A percentile compares a stretch with the other conserved stretches of the same genome.
Evolutionary conservation across 2,329 filamentous ascomycete species (phyloP).

Genomic region (Colletotrichum sp.): DNA sequence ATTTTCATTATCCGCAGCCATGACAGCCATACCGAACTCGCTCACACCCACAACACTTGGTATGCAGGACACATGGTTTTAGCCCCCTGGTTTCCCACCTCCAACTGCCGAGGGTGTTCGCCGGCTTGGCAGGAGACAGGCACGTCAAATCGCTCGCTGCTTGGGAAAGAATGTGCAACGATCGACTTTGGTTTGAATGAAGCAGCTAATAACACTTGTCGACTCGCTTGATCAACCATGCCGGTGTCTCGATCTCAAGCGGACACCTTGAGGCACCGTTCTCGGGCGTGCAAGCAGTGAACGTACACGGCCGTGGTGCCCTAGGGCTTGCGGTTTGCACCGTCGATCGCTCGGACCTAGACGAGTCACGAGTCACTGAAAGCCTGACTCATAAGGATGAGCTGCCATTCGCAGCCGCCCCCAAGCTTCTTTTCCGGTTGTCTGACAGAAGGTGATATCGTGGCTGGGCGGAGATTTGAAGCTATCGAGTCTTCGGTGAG

Average conservation of each 20-base stretch:
- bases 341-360: background rate
- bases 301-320: background rate
- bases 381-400: background rate
- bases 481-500: background rate
- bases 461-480: background rate
- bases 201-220: background rate
- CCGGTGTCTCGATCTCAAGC: background rate
- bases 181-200: background rate
- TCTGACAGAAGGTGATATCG: background rate
- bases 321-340: background rate
- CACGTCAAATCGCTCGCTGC: background rate
- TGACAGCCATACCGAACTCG: background rate
- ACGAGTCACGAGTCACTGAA: slow-evolving; percentile 1
- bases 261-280: background rate
- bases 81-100: background rate
- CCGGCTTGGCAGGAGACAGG: background rate
- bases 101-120: slow-evolving; percentile 4
- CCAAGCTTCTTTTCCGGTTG: background rate
- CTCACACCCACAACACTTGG: background rate
- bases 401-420: background rate
- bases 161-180: background rate
- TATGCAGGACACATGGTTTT: background rate
- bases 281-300: background rate
- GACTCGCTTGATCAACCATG: background rate
- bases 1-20: background rate